These are phyloP conservation scores for Croton laevigatus DNA, from an alignment of 441 rosid genomes.

Conservation along the genomic window DNA sequence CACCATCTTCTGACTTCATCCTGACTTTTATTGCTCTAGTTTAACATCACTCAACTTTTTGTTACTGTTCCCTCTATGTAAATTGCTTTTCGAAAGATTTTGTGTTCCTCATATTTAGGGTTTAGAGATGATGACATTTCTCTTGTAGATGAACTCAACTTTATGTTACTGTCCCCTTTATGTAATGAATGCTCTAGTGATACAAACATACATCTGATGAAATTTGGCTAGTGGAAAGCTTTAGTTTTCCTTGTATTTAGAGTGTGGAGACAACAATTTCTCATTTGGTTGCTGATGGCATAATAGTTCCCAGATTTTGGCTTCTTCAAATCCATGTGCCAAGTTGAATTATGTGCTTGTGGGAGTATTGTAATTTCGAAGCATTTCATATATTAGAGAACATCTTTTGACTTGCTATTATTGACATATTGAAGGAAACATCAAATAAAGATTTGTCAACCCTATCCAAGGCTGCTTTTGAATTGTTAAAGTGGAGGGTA, in stretches of 20 bases:
- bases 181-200: neutral
- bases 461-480: slow-evolving; percentile 94
- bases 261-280: neutral
- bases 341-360: neutral
- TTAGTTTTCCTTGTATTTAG: neutral
- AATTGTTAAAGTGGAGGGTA: slow-evolving; percentile 91
- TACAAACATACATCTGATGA: neutral
- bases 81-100: no score
- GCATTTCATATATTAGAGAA: slow-evolving; percentile 13
- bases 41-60: neutral
- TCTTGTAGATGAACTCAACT: neutral
- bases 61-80: neutral
- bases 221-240: slow-evolving; percentile 1
- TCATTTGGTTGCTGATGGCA: slow-evolving; percentile 8
- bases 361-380: slow-evolving; percentile 11
- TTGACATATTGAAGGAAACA: slow-evolving; percentile 67
- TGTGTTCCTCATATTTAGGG: no score
- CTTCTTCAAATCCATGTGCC: neutral
- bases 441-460: slow-evolving; percentile 94
- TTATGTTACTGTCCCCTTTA: neutral
- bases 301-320: neutral
- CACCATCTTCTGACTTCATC: slow-evolving; percentile 7
- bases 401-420: slow-evolving; percentile 19
- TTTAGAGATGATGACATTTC: no score
- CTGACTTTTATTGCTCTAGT: neutral